Evolutionary conservation across 1,284 basidiomycete species (phyloP).

Genomic region (Irpex sp.): DNA sequence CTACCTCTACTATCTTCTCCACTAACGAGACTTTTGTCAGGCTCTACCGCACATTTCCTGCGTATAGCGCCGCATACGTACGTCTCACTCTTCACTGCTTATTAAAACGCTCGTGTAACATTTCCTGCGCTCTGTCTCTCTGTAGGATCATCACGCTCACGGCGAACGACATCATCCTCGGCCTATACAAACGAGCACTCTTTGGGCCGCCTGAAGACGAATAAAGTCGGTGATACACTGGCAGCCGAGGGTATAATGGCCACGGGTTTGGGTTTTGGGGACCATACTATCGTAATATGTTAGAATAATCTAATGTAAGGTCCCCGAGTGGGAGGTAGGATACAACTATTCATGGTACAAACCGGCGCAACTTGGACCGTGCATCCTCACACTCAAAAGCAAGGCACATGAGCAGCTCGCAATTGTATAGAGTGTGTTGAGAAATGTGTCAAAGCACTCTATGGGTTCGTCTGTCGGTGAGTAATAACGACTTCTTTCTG

Average conservation of each 20-base stretch:
- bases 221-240: background rate
- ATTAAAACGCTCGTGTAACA: background rate
- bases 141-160: conserved; percentile 80
- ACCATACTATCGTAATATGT: conserved; percentile 9
- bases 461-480: too few relatives aligned
- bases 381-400: too few relatives aligned
- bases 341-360: background rate
- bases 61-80: conserved; percentile 92
- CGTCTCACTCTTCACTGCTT: conserved; percentile 19
- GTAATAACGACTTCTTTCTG: background rate
- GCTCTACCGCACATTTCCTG: conserved; percentile 88
- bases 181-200: conserved; percentile 56
- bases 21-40: conserved; percentile 32
- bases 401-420: too few relatives aligned
- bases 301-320: background rate
- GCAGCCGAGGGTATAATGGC: background rate
- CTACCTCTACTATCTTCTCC: background rate
- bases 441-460: too few relatives aligned
- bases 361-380: too few relatives aligned
- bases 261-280: background rate
- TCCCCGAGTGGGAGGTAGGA: background rate
- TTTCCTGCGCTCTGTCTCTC: background rate
- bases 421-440: too few relatives aligned
- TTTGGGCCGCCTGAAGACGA: conserved; percentile 11
- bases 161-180: conserved; percentile 80